These are phyloP conservation scores for Cryphonectria radicalis DNA, from an alignment of 2,329 filamentous ascomycete species.

Conservation along the genomic window DNA sequence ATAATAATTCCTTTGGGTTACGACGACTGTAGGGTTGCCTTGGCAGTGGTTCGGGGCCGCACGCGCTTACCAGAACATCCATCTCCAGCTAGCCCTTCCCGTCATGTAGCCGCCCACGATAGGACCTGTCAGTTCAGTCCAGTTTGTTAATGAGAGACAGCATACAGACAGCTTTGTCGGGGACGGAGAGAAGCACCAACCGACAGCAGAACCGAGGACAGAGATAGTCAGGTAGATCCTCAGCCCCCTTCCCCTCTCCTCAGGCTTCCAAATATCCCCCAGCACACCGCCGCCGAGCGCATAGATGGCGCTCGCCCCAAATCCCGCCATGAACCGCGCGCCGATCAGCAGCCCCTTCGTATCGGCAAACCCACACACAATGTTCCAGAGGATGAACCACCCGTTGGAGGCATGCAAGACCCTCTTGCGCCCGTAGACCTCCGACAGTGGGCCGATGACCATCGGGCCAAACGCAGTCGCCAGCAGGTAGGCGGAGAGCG, in stretches of 20 bases:
- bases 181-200: constrained; percentile 18
- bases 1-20: not conserved
- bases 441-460: constrained; percentile 49
- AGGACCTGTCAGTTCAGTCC: constrained; percentile 28
- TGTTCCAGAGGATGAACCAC: constrained; percentile 55
- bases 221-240: constrained; percentile 45
- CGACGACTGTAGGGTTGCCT: not conserved
- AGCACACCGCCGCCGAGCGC: constrained; percentile 52
- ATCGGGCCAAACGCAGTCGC: constrained; percentile 50
- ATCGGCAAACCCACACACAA: constrained; percentile 48
- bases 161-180: not conserved
- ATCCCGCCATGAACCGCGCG: constrained; percentile 51
- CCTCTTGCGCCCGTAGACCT: constrained; percentile 50
- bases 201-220: constrained; percentile 44
- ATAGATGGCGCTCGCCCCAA: constrained; percentile 52
- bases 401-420: constrained; percentile 50
- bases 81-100: constrained; percentile 45
- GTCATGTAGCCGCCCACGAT: constrained; percentile 47
- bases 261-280: constrained; percentile 50
- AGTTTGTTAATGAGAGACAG: not conserved
- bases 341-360: constrained; percentile 48
- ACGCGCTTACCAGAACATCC: constrained; percentile 46
- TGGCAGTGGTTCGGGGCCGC: not conserved
- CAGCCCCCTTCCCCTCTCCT: constrained; percentile 50
- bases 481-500: constrained; percentile 49